Base-by-base conservation (phyloP, 805 yeast species). In the Yarrowia hollandica region DNA sequence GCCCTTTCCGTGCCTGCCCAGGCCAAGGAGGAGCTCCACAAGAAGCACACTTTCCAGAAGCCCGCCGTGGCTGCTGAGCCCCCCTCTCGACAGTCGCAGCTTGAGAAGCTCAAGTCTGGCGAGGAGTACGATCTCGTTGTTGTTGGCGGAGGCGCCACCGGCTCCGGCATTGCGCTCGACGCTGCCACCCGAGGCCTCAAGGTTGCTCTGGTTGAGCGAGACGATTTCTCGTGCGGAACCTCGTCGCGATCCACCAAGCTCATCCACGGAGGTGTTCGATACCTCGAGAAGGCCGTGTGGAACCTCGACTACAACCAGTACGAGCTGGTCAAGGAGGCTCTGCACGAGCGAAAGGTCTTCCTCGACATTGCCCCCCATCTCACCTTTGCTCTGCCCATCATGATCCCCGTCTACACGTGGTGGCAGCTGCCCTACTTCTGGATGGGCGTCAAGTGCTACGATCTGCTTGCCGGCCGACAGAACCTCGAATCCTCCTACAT, bases 191-290 rank as follows among this genome's bases (percentile, higher is more conserved):
- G 98, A 72, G 97, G 97, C 48, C 81, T 90, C 65, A 88, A 89
- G 68, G 96, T 90, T 39, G 88, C 95, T 55, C 72, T 91, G 60
- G 80, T 91, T 61, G 98, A 91, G 73, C 86, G 86, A 69, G 83
- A 82, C 64, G 98, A 91, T 76, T 91, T 87, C 69, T 96, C 96
- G 7, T 79, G 90, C 9, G 97, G 96, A 38, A 92, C 97, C 14
- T 87, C 96, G 8, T 90, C 97, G 31, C 88, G 90, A 68, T 88
- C 96, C 14, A 91, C 98, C 50, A 91, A 91, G 75, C 88, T 91
- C 84, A 96, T 96, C 41, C 98, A 91, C 71, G 98, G 98, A 65
- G 98, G 98, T 71, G 97, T 91, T 39, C 80, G 98, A 68, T 91
- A 91, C 73, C 80, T 91, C 68, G 98, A 91, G 72, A 91, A 91